These are phyloP conservation scores for Cryptosporidium sp. DNA, from an alignment of 169 alveolate genomes.

Conservation along the genomic window DNA sequence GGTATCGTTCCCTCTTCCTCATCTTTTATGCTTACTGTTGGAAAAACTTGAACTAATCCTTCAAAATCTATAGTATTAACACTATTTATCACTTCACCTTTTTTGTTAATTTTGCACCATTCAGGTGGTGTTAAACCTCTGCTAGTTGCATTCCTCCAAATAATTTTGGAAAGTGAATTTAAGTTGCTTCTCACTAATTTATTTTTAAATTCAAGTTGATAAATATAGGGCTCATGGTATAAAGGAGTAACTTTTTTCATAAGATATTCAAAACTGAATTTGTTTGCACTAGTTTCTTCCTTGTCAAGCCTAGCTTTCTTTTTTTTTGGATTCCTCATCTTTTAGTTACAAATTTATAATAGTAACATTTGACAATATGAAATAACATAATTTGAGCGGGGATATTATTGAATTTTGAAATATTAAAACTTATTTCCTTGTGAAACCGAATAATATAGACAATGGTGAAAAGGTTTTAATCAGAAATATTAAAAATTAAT, in stretches of 20 bases:
- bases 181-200: constrained; percentile 10
- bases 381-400: background rate
- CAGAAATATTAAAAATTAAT: too few species aligned
- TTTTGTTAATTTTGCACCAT: constrained; percentile 30
- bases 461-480: too few species aligned
- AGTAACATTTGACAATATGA: background rate
- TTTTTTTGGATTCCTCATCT: background rate
- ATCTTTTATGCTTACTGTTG: constrained; percentile 10
- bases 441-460: too few species aligned
- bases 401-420: background rate
- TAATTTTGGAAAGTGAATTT: background rate
- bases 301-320: background rate
- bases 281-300: background rate
- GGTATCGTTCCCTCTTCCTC: background rate
- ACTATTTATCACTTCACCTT: background rate
- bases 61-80: background rate
- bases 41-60: background rate
- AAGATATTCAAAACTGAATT: background rate
- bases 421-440: background rate
- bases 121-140: constrained; percentile 26
- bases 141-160: constrained; percentile 14
- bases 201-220: constrained; percentile 34
- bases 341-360: background rate
- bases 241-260: constrained; percentile 59
- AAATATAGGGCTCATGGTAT: background rate